These are phyloP conservation scores for Tetrapisispora taiwanensis DNA, from an alignment of 805 yeast species.

Conservation along the genomic window DNA sequence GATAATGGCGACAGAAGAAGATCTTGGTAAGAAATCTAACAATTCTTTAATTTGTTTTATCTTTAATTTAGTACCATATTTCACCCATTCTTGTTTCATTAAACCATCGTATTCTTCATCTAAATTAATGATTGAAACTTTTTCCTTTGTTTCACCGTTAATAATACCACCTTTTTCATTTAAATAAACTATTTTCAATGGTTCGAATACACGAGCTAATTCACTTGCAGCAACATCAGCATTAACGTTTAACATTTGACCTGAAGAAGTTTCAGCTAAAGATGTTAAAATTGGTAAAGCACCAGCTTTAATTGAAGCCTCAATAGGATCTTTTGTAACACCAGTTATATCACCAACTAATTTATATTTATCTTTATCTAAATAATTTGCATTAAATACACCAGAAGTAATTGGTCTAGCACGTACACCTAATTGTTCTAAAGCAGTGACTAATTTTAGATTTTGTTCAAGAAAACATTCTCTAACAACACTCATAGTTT, in stretches of 20 bases:
- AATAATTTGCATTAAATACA: conserved; percentile 85
- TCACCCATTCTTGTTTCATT: conserved; percentile 93
- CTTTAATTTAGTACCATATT: conserved; percentile 95
- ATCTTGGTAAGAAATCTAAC: conserved; percentile 87
- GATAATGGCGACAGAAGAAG: conserved; percentile 95
- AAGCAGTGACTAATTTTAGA: conserved; percentile 86
- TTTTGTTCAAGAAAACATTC: conserved; percentile 93
- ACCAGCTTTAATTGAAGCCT: conserved; percentile 91
- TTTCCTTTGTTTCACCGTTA: conserved; percentile 86
- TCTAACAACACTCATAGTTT: conserved; percentile 94
- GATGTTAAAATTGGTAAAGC: conserved; percentile 95
- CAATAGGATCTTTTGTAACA: conserved; percentile 83
- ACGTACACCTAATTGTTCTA: conserved; percentile 92
- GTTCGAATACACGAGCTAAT: conserved; percentile 92
- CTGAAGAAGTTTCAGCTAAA: conserved; percentile 90
- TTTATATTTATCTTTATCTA: conserved; percentile 83
- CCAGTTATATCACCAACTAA: conserved; percentile 83
- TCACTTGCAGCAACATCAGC: conserved; percentile 99
- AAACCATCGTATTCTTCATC: conserved; percentile 92
- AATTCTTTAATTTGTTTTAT: conserved; percentile 93
- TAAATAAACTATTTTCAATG: conserved; percentile 89
- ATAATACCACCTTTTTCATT: conserved; percentile 97
- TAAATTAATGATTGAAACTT: conserved; percentile 78
- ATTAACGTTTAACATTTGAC: conserved; percentile 92
- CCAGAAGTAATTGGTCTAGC: conserved; percentile 99